A percentile compares a stretch with the other conserved stretches of the same genome.
These are phyloP conservation scores for Boletus sensibilis DNA, from an alignment of 768 basidiomycete species.

Conservation along the genomic window DNA sequence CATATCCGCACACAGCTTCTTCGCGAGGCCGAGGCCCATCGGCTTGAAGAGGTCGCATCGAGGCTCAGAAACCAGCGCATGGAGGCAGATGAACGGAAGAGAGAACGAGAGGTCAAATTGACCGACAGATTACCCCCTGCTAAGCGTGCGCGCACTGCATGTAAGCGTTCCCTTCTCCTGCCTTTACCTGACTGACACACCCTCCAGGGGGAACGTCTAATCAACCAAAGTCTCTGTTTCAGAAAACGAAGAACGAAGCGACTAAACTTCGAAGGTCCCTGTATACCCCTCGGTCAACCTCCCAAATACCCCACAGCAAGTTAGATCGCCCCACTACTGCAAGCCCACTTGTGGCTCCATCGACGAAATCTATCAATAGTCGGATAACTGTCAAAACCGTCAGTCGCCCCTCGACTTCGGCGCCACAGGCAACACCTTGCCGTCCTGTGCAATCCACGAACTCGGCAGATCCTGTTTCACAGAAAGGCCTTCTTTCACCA, in stretches of 20 bases:
- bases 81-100: conserved; percentile 73
- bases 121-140: conserved; percentile 67
- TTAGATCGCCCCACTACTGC: conserved; percentile 37
- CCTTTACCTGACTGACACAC: conserved; percentile 13
- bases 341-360: conserved; percentile 36
- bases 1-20: conserved; percentile 42
- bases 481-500: conserved; percentile 32
- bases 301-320: conserved; percentile 50
- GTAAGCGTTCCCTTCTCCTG: conserved; percentile 38
- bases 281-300: conserved; percentile 51
- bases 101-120: conserved; percentile 70
- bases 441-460: conserved; percentile 37
- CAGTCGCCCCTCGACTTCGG: conserved; percentile 32
- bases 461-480: conserved; percentile 6
- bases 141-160: conserved; percentile 60
- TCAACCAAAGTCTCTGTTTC: conserved; percentile 68
- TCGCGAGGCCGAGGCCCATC: conserved; percentile 56
- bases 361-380: conserved; percentile 30
- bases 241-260: conserved; percentile 73
- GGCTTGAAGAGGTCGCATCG: conserved; percentile 60
- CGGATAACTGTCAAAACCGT: conserved; percentile 56
- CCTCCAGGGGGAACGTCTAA: conserved; percentile 37
- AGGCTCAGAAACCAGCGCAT: conserved; percentile 65
- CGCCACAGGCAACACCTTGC: conserved; percentile 5
- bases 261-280: conserved; percentile 64